Evolutionary conservation across 768 basidiomycete genomes (phyloP), one percentile per base, ranked within the genome.

Genomic region (Tricholoma hemisulphureum): DNA sequence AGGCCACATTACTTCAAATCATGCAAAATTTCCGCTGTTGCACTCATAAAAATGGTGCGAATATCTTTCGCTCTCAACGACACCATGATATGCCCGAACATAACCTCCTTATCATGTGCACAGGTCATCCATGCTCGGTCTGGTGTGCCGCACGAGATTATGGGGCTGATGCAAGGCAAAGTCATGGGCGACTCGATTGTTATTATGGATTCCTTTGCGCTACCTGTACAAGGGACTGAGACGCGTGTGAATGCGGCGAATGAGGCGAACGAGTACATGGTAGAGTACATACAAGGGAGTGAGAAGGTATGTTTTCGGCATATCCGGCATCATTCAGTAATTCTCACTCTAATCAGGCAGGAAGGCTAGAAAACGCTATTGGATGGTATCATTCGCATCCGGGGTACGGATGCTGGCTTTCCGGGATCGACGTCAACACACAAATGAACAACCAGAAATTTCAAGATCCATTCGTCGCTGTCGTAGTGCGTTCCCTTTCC

Each of bases 331-430:
- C n/a, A 16, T 51, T 20, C 14, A 45, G 31, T 56, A 53, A 50
- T 35, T 59, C 57, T 0, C 34, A 11, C 53, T 26, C 51, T 54
- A 14, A 18, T 6, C 46, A 97, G 86, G 94, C 91, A 13, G 89
- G 88, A 51, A 78, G 95, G 67, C 77, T 85, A 49, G 94, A 96
- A 71, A 86, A 95, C 69, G 88, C 86, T 6, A 91, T 95, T 62
- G 94, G 94, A n/a, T 96, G 94, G 94, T 97, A 97, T 70, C 94
- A 97, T 71, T 96, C 94, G 14, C 97, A 99, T 76, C 97, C 97
- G 5, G 97, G 97, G 13, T 99, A 98, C 69, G 97, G 97, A 16
- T 99, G 97, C 72, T 99, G 97, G 97, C 77, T 99, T 8, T 98
- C 95, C 11, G 97, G 97, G 23, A 98, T 99, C 74, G 97, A 99